phyloP scores from a whole-genome alignment of 352 stramenopile species.

The Aphanomyces cochlioides region DNA sequence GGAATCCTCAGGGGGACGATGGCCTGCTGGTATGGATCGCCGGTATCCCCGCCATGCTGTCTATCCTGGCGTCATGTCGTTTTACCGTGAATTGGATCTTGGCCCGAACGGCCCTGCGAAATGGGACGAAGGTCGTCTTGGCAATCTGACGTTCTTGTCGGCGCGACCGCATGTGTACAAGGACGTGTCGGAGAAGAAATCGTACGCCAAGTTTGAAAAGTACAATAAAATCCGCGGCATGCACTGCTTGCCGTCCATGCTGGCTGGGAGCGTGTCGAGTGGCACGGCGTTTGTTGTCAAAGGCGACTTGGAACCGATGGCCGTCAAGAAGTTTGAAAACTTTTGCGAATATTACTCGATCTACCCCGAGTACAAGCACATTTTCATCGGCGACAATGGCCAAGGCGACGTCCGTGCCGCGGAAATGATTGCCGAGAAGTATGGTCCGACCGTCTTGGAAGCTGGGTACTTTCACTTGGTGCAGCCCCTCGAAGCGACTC shows the following conservation, averaged over 20 bases:
- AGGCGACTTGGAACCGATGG: constrained; percentile 94
- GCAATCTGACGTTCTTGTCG: constrained; percentile 98
- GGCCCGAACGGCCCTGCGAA: constrained; percentile 87
- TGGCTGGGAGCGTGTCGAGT: constrained; percentile 92
- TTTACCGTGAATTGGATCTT: constrained; percentile 98
- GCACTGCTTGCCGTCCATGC: constrained; percentile 93
- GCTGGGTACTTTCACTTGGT: constrained; percentile 88
- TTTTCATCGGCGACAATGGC: constrained; percentile 98
- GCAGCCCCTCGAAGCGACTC: constrained; percentile 80
- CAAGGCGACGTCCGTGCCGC: constrained; percentile 90
- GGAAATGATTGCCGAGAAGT: constrained; percentile 84
- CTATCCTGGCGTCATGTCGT: constrained; percentile 97
- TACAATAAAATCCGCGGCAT: constrained; percentile 90
- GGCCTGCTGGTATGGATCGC: constrained; percentile 93
- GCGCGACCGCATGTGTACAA: constrained; percentile 99
- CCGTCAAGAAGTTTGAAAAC: constrained; percentile 96
- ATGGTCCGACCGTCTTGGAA: constrained; percentile 58
- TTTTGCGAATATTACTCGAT: constrained; percentile 93
- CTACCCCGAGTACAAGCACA: constrained; percentile 97
- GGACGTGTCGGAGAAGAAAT: constrained; percentile 97
- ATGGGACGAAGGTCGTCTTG: constrained; percentile 75
- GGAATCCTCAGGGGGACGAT: constrained; percentile 92
- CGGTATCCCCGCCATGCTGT: constrained; percentile 90
- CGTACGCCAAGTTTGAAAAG: constrained; percentile 95
- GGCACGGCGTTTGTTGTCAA: constrained; percentile 94